Conservation (phyloP, 176 grass and related monocot genomes). For the Bonia amplexicaulis region DNA sequence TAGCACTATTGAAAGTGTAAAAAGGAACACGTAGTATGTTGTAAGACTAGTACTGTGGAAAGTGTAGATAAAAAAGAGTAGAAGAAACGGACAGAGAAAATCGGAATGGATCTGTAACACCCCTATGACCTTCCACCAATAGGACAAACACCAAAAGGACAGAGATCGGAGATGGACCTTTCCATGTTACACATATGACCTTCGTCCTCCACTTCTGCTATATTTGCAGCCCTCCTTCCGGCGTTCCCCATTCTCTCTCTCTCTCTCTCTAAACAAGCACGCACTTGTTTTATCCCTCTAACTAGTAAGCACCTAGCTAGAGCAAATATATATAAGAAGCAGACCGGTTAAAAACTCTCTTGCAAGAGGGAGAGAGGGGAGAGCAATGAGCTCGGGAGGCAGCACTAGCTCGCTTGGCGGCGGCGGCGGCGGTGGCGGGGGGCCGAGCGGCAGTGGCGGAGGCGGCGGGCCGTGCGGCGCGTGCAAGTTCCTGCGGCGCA, state of each 20-base stretch:
- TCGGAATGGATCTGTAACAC: constrained; percentile 44
- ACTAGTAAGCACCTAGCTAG: constrained; percentile 19
- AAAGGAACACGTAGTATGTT: constrained; percentile 17
- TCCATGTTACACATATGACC: constrained; percentile 26
- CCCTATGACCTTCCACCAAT: constrained; percentile 63
- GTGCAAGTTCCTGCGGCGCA: constrained; percentile 91
- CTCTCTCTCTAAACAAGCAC: background rate
- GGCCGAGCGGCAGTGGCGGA: background rate
- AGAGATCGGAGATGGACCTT: background rate
- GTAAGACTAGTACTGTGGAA: background rate
- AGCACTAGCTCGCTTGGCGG: background rate
- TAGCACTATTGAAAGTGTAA: background rate
- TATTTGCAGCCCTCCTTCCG: constrained; percentile 1
- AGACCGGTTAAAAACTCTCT: background rate
- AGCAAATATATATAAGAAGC: constrained; percentile 10
- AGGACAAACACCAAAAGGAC: constrained; percentile 49
- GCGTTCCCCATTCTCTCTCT: background rate
- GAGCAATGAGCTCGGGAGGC: constrained; percentile 17
- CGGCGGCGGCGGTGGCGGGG: background rate
- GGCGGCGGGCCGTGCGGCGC: constrained; percentile 58
- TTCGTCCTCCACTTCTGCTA: background rate
- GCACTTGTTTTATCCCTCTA: constrained; percentile 33
- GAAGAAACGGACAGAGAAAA: background rate
- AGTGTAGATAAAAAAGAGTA: background rate
- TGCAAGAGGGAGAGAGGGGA: background rate